phyloP scores from a whole-genome alignment of 768 basidiomycete genomes.

The Candolleomyces eurysporus region DNA sequence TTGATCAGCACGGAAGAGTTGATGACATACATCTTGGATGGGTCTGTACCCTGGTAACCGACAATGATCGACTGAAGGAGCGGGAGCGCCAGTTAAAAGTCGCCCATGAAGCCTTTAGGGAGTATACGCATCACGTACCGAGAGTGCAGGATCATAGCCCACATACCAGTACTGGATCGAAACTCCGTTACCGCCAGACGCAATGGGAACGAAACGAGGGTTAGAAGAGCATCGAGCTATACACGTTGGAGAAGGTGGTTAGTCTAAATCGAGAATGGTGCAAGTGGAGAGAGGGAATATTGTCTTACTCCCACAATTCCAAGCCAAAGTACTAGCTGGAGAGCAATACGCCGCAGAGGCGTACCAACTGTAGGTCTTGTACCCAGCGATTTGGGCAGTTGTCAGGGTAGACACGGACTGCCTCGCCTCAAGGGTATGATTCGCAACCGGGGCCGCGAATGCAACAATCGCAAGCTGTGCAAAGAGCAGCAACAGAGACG shows the following conservation, averaged over 20 bases:
- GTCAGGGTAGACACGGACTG: neutral
- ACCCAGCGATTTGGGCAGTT: constrained; percentile 38
- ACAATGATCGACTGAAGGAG: constrained; percentile 30
- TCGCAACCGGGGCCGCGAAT: too few relatives aligned
- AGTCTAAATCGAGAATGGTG: neutral
- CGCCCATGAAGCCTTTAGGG: neutral
- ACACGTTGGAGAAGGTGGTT: neutral
- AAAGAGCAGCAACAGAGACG: too few relatives aligned
- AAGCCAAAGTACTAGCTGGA: constrained; percentile 34
- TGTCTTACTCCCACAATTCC: constrained; percentile 12
- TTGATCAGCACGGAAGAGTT: neutral
- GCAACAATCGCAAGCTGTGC: too few relatives aligned
- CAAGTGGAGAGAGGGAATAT: neutral
- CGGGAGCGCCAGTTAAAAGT: too few relatives aligned
- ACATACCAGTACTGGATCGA: constrained; percentile 47
- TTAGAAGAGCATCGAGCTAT: neutral
- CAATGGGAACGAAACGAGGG: constrained; percentile 40
- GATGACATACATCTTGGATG: constrained; percentile 11
- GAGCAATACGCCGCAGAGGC: constrained; percentile 52
- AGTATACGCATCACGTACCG: constrained; percentile 12
- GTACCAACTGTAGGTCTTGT: constrained; percentile 47
- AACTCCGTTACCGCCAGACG: constrained; percentile 48
- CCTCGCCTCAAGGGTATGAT: too few relatives aligned
- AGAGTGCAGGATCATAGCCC: constrained; percentile 35
- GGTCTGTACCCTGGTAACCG: constrained; percentile 22